Evolutionary conservation across 2,329 filamentous ascomycete species (phyloP).

Genomic region (Albifimbria verrucaria): DNA sequence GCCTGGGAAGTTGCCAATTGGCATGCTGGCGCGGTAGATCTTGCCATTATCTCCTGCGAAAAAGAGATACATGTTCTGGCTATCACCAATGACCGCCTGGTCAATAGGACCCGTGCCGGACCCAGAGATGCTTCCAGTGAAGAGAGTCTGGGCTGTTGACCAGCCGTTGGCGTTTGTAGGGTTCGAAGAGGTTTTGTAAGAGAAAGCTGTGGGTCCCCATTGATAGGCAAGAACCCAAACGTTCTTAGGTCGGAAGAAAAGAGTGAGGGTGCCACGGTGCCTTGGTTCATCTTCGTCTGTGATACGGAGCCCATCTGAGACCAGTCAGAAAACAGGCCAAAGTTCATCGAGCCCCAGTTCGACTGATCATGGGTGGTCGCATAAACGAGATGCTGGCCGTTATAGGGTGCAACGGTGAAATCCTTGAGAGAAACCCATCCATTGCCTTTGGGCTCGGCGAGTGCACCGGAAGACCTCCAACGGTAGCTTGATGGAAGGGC

Average conservation of each 20-base stretch:
- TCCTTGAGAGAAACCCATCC: constrained; percentile 48
- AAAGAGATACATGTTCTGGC: constrained; percentile 62
- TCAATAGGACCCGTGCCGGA: constrained; percentile 57
- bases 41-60: constrained; percentile 65
- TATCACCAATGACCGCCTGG: constrained; percentile 61
- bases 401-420: constrained; percentile 54
- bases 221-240: constrained; percentile 66
- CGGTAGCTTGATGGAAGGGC: constrained; percentile 11
- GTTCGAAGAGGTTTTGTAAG: constrained; percentile 56
- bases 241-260: constrained; percentile 61
- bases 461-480: constrained; percentile 7
- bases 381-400: constrained; percentile 60
- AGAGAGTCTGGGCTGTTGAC: constrained; percentile 51
- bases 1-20: constrained; percentile 59
- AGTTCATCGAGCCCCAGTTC: constrained; percentile 56
- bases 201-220: constrained; percentile 58
- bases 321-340: constrained; percentile 52
- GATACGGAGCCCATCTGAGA: constrained; percentile 44
- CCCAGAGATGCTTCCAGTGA: constrained; percentile 48
- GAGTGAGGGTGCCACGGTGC: constrained; percentile 56
- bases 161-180: constrained; percentile 57
- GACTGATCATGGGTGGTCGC: constrained; percentile 42
- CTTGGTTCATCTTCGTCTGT: constrained; percentile 47
- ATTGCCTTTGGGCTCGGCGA: constrained; percentile 11
- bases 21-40: constrained; percentile 63